Percentiles rank a stretch among this genome's conserved stretches.
Evolutionary conservation across 306 rosid genomes (phyloP).

Genomic region (Cucumis cinereus): DNA sequence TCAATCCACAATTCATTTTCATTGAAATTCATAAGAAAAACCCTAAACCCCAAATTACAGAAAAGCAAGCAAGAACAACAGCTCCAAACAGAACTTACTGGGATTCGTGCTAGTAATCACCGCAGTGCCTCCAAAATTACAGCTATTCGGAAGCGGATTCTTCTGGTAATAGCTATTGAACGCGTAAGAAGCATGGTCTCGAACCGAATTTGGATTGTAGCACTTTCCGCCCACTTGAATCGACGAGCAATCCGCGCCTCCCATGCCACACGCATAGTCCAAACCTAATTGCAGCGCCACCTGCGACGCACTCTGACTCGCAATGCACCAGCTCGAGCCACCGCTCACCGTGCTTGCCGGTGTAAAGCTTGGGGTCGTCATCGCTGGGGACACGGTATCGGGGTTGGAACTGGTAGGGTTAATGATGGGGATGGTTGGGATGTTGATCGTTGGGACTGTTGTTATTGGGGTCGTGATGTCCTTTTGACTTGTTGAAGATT

Average conservation of each 20-base stretch:
- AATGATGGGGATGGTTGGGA: not conserved
- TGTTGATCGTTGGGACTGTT: not conserved
- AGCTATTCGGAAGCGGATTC: conserved; percentile 11
- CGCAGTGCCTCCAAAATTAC: conserved; percentile 13
- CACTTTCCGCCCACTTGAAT: conserved; percentile 4
- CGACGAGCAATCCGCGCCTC: conserved; percentile 1
- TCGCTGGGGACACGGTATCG: not conserved
- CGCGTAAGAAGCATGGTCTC: conserved; percentile 10
- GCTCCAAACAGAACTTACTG: not conserved
- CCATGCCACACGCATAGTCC: conserved; percentile 9
- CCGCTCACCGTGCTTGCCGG: not conserved
- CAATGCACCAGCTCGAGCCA: conserved; percentile 13
- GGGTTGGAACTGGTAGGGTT: conserved; percentile 1
- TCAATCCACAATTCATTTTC: not conserved
- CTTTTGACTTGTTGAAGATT: not conserved
- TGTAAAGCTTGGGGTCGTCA: not conserved
- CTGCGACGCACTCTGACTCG: not conserved
- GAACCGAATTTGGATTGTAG: conserved; percentile 4
- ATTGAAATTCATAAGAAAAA: not conserved
- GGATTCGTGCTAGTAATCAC: conserved; percentile 9
- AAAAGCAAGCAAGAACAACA: not conserved
- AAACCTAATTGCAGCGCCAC: not conserved
- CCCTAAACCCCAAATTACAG: not conserved
- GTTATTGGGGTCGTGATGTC: conserved; percentile 14
- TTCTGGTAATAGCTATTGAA: conserved; percentile 10